A percentile compares a stretch with the other conserved stretches of the same genome.
Conservation (phyloP, 2,329 filamentous ascomycete species). For the Saccharata proteae region DNA sequence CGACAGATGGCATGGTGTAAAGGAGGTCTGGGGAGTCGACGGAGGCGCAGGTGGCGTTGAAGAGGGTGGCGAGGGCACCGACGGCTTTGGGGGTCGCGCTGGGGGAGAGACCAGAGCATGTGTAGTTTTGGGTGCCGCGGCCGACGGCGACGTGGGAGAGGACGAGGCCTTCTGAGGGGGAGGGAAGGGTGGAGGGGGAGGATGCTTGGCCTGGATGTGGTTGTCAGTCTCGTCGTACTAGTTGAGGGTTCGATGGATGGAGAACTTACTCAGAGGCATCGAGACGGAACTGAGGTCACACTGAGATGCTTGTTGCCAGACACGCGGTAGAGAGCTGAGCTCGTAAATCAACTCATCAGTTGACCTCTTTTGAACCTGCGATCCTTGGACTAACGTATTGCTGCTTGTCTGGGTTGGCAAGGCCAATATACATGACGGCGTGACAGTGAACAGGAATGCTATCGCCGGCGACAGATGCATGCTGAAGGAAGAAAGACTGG, state of each 20-base stretch:
- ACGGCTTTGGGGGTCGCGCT: conserved; percentile 49
- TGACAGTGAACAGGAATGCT: conserved; percentile 21
- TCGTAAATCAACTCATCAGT: conserved; percentile 2
- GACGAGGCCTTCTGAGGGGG: conserved; percentile 45
- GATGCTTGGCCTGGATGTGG: conserved; percentile 3
- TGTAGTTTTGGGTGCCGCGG: conserved; percentile 89
- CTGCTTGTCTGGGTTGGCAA: conserved; percentile 15
- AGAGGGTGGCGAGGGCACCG: conserved; percentile 74
- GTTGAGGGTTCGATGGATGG: neutral
- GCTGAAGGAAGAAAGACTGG: no score
- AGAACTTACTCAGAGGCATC: conserved; percentile 21
- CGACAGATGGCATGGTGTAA: conserved; percentile 50
- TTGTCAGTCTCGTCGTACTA: conserved; percentile 12
- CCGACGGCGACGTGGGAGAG: conserved; percentile 75
- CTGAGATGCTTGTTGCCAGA: conserved; percentile 9
- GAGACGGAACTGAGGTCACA: conserved; percentile 19
- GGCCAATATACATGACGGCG: conserved; percentile 21
- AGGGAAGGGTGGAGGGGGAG: conserved; percentile 48
- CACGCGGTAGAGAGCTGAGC: conserved; percentile 2
- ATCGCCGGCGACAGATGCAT: conserved; percentile 24
- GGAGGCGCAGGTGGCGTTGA: conserved; percentile 74
- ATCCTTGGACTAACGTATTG: no score
- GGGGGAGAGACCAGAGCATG: conserved; percentile 51
- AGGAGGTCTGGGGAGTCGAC: conserved; percentile 57
- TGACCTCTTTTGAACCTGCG: no score